Evolutionary conservation across 2,329 filamentous ascomycete species (phyloP).

Genomic region (Colletotrichum neosansevieriae): DNA sequence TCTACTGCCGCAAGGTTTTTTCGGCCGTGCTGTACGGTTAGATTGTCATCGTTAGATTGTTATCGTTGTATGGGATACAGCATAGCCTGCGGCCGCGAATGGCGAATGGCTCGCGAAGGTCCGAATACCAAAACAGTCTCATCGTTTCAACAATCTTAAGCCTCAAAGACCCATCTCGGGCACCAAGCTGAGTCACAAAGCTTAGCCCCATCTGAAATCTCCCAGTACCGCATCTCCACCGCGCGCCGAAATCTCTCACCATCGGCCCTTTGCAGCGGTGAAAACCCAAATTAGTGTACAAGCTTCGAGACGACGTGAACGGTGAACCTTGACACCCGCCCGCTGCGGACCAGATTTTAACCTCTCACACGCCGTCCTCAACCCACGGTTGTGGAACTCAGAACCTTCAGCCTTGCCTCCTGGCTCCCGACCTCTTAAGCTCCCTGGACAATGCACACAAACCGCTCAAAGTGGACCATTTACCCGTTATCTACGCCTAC

Average conservation of each 20-base stretch:
- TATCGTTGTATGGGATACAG: neutral
- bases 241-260: conserved; percentile 32
- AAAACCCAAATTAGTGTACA: conserved; percentile 5
- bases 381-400: conserved; percentile 25
- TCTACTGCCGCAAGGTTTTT: conserved; percentile 15
- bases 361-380: conserved; percentile 20
- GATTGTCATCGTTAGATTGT: neutral
- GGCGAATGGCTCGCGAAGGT: conserved; percentile 24
- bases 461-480: conserved; percentile 32
- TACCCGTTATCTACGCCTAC: conserved; percentile 31
- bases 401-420: conserved; percentile 36
- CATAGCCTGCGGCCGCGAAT: neutral
- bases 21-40: neutral
- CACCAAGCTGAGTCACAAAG: conserved; percentile 37
- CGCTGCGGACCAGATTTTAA: neutral
- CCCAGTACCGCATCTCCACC: conserved; percentile 34
- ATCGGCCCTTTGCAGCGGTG: conserved; percentile 39
- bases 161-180: conserved; percentile 31
- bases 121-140: conserved; percentile 24
- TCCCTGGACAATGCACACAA: conserved; percentile 24
- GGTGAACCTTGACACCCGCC: conserved; percentile 32
- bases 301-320: conserved; percentile 21
- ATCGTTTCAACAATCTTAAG: conserved; percentile 31
- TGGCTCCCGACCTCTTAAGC: conserved; percentile 24
- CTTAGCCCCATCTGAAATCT: conserved; percentile 32